Evolutionary conservation across 192 early-diverging fungal species (phyloP).

Genomic region (Dissophora ornata): DNA sequence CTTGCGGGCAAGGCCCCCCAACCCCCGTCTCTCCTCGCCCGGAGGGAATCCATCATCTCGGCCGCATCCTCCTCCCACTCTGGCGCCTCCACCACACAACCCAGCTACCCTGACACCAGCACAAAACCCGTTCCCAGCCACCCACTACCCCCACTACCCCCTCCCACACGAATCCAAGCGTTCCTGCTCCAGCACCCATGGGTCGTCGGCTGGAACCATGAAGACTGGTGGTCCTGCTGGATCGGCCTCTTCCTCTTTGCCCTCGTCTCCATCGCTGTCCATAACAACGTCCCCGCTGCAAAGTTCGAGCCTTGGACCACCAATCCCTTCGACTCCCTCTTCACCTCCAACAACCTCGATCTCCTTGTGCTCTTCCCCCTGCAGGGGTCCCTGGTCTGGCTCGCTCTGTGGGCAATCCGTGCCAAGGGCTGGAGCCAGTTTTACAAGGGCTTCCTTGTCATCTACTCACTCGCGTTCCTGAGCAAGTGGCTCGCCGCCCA

Average conservation of each 20-base stretch:
- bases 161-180: neutral
- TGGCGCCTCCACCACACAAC: neutral
- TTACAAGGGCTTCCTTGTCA: slow-evolving; percentile 56
- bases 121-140: neutral
- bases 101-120: neutral
- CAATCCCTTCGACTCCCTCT: slow-evolving; percentile 61
- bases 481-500: slow-evolving; percentile 64
- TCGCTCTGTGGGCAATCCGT: slow-evolving; percentile 46
- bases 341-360: slow-evolving; percentile 47
- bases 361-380: slow-evolving; percentile 58
- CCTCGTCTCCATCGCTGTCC: slow-evolving; percentile 54
- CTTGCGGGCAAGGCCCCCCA: too few species aligned
- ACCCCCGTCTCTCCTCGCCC: too few species aligned
- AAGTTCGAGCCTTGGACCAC: slow-evolving; percentile 54
- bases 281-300: slow-evolving; percentile 54
- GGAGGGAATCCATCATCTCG: slow-evolving; percentile 1
- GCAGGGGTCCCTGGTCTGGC: slow-evolving; percentile 57
- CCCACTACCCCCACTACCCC: neutral
- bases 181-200: slow-evolving; percentile 33
- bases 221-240: slow-evolving; percentile 70
- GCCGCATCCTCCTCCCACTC: slow-evolving; percentile 2
- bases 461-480: slow-evolving; percentile 58
- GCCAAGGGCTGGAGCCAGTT: slow-evolving; percentile 53
- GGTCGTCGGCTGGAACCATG: slow-evolving; percentile 65
- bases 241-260: slow-evolving; percentile 64